These are phyloP conservation scores for Thraustochytrium sp. DNA, from an alignment of 352 stramenopile species.

Conservation along the genomic window DNA sequence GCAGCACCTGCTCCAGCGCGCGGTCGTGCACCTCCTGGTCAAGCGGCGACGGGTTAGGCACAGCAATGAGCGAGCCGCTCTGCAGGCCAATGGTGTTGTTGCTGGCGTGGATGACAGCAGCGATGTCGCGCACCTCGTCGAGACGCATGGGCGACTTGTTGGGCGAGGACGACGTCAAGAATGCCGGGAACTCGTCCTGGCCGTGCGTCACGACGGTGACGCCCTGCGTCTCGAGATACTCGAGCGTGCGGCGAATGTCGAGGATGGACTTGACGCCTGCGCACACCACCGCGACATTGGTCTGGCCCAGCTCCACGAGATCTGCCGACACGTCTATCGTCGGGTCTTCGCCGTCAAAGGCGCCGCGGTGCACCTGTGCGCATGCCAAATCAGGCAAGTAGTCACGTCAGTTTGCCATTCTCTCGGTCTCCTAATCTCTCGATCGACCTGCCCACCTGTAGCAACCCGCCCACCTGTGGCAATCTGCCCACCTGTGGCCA, in stretches of 20 bases:
- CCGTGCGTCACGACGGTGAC: conserved; percentile 85
- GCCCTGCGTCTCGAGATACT: conserved; percentile 93
- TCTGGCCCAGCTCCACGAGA: conserved; percentile 88
- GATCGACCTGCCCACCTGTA: too few relatives aligned
- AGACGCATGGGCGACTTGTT: conserved; percentile 50
- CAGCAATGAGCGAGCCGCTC: conserved; percentile 56
- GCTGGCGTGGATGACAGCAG: conserved; percentile 37
- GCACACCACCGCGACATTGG: conserved; percentile 90
- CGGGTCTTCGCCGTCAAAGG: conserved; percentile 58
- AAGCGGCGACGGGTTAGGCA: conserved; percentile 77
- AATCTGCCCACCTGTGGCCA: too few relatives aligned
- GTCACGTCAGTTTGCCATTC: too few relatives aligned
- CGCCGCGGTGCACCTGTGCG: conserved; percentile 72
- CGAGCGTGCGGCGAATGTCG: conserved; percentile 89
- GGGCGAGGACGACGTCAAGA: conserved; percentile 90
- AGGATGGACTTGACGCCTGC: conserved; percentile 98
- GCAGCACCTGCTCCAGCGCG: conserved; percentile 74
- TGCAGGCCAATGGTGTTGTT: conserved; percentile 12
- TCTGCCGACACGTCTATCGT: conserved; percentile 87
- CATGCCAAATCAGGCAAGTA: neutral
- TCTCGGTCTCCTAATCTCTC: too few relatives aligned
- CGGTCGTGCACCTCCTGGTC: conserved; percentile 73
- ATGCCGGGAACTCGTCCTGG: conserved; percentile 90
- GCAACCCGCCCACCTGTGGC: too few relatives aligned
- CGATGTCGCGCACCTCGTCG: conserved; percentile 37